Evolutionary conservation across 2,329 filamentous ascomycete genomes (phyloP), one percentile per base, ranked within the genome.

Genomic region (Sclerotinia glacialis): DNA sequence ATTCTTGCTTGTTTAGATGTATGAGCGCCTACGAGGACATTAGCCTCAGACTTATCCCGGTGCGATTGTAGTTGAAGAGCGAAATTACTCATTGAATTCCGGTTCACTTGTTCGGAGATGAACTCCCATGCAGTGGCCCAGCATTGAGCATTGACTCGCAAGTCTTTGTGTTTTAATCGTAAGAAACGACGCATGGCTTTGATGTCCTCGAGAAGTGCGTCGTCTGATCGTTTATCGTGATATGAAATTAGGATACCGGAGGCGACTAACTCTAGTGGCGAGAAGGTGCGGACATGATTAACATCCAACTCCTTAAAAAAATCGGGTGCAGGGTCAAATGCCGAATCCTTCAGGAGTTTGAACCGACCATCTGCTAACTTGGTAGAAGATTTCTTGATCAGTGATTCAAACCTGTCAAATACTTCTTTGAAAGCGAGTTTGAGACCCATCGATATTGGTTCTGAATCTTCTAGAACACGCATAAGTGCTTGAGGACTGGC

Each of bases 181-280:
- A 78, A 65, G 42, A 72, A 74, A 11, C 69, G 56, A 26, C 77
- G 73, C 72, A 78, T 72, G 14, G 69, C 68, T 50, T 76, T 73
- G 34, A 78, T 73, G 44, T 78, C 76, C 11, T 72, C 73, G 9
- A 77, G 67, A 9, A 78, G 71, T 34, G 76, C 70, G 9, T 71
- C 52, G 34, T 75, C 69, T 18, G 70, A 73, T 31, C 76, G 70
- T 23, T 70, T 66, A 2, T 72, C 71, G 49, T 77, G 71, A 16
- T 71, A 71, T 11, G 74, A 70, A 16, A 78, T 71, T 4, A 78
- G 61, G 47, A 78, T 71, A 1, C 73, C 75, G 5, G 76, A 72
- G 8, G 73, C 73, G 37, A 78, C 69, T 21, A 78, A 71, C 47
- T 78, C 77, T 12, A 78, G 66, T 1, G 77, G 77, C 3, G 74